Evolutionary conservation across 352 stramenopile species (phyloP), one percentile per base, ranked within the genome.

Genomic region (Albugo candida): DNA sequence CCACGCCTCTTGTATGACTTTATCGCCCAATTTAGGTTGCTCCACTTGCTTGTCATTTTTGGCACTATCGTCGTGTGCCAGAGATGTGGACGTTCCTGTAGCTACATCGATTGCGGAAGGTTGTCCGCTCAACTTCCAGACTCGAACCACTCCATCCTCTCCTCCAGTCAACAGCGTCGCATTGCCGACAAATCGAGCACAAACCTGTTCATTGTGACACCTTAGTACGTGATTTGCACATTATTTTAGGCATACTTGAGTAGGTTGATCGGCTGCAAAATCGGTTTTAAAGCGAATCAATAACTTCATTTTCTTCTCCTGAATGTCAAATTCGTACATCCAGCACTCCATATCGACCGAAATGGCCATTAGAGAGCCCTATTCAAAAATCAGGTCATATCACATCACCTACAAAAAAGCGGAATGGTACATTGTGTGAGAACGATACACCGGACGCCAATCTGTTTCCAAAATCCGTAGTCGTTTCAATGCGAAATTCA

Each of bases 241-340:
- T 2, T 41, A 3, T 41, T 20, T 36, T 36, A 41, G 14, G 20
- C 50, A 27, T n/a, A 74, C 64, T 61, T 74, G 73, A 10, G 68
- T 78, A 43, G 70, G 83, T 48, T 87, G 74, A 11, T 72, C 56
- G 4, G 63, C 55, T 1, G 73, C 61, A 58, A 91, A 91, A 46
- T 91, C 77, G 17, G 77, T 85, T 43, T 70, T 70, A 60, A 91
- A 86, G 45, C 81, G 79, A 49, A 87, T 61, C 37, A 87, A 51
- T 13, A 87, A 54, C 56, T 56, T 65, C 41, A 85, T 70, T 8
- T 45, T 64, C 56, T 83, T 83, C 1, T 50, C 49, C 36, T 78
- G 61, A 13, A 58, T 44, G 49, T 83, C 52, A n/a, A 85, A 41
- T 37, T 70, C 56, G 55, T 81, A 89, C 49, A 89, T 54, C 74